These are phyloP conservation scores for Noccaea bulbosa DNA, from an alignment of 345 rosid genomes.

Conservation along the genomic window DNA sequence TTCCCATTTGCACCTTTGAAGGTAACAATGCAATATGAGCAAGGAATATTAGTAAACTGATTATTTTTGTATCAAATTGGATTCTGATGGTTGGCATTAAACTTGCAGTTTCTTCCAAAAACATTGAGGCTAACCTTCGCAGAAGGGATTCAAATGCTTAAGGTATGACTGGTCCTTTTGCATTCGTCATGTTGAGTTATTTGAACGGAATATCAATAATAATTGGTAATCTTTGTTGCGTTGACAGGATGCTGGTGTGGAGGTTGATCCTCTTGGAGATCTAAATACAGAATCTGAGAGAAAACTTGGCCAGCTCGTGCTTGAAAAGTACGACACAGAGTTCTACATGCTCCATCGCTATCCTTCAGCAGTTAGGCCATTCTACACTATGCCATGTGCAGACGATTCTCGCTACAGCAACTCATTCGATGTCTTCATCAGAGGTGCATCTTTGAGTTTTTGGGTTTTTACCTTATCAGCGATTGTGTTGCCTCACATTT, in stretches of 20 bases:
- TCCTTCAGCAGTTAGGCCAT: conserved; percentile 85
- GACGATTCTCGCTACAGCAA: conserved; percentile 77
- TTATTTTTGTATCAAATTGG: conserved; percentile 17
- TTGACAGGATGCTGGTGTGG: conserved; percentile 81
- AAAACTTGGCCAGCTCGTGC: conserved; percentile 85
- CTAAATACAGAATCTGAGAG: conserved; percentile 88
- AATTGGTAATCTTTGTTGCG: conserved; percentile 1
- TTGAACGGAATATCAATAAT: not conserved
- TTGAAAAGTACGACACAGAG: conserved; percentile 88
- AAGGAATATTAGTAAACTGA: not conserved
- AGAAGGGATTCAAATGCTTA: conserved; percentile 91
- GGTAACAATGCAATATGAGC: conserved; percentile 47
- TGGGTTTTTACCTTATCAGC: not conserved
- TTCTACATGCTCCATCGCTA: conserved; percentile 84
- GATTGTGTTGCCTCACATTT: not conserved
- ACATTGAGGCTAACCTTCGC: conserved; percentile 75
- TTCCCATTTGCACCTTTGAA: conserved; percentile 84
- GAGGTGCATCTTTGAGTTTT: conserved; percentile 55
- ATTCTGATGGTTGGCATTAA: conserved; percentile 20
- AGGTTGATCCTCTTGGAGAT: conserved; percentile 89
- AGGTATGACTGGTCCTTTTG: conserved; percentile 50
- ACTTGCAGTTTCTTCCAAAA: conserved; percentile 69
- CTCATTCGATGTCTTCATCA: conserved; percentile 91
- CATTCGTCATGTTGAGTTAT: conserved; percentile 11
- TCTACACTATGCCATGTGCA: conserved; percentile 92